phyloP scores from a whole-genome alignment of 768 basidiomycete species.

The Tricholoma sp. region DNA sequence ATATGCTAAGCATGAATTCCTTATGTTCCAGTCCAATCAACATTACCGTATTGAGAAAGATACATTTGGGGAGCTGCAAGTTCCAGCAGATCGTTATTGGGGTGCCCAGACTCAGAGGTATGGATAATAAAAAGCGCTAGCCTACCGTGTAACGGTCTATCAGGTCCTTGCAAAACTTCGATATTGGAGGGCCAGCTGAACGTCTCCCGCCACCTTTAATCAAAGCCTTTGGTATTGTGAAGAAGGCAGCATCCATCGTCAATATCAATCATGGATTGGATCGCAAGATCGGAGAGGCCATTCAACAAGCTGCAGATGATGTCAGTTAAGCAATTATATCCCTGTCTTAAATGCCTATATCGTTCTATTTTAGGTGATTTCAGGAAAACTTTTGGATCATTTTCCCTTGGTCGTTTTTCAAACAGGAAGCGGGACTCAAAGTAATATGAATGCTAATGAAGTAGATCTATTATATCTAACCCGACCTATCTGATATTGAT shows the following conservation, averaged over 20 bases:
- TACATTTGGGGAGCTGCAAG: conserved; percentile 93
- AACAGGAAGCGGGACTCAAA: conserved; percentile 97
- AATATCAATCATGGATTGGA: conserved; percentile 91
- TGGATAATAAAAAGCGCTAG: conserved; percentile 6
- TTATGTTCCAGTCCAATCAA: conserved; percentile 30
- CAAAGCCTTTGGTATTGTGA: conserved; percentile 95
- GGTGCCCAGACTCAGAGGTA: conserved; percentile 97
- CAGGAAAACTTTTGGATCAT: conserved; percentile 89
- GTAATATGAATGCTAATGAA: conserved; percentile 99
- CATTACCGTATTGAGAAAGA: conserved; percentile 80
- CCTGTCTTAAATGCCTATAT: background rate
- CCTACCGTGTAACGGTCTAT: background rate
- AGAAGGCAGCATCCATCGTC: conserved; percentile 92
- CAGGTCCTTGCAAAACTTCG: conserved; percentile 92
- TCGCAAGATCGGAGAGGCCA: conserved; percentile 79
- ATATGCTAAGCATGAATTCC: background rate
- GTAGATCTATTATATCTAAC: conserved; percentile 28
- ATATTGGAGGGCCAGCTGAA: conserved; percentile 94
- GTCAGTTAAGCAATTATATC: conserved; percentile 34
- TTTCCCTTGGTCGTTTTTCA: conserved; percentile 99
- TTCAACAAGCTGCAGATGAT: conserved; percentile 92
- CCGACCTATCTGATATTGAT: background rate
- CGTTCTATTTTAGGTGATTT: conserved; percentile 68
- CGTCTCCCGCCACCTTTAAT: conserved; percentile 93
- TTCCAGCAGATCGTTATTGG: conserved; percentile 79